Evolutionary conservation across 2,329 filamentous ascomycete species (phyloP), one percentile per base, ranked within the genome.

Genomic region (Ceratocystis cubensis): DNA sequence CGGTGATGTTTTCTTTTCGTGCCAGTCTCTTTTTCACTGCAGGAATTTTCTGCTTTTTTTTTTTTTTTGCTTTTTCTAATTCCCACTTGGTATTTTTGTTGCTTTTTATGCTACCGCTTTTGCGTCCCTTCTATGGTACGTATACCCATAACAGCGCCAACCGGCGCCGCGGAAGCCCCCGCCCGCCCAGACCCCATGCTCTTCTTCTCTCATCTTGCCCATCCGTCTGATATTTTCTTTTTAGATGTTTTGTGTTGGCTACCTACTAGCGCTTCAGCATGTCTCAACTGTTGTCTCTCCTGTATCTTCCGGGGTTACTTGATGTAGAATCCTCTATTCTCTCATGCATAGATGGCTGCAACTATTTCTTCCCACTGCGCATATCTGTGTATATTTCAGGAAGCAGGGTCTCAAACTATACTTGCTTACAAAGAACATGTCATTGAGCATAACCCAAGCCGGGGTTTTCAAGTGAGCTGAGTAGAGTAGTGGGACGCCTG

Each of bases 171-270:
- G 37, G 37, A 41, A 41, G 37, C 37, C 37, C 37, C 37, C 37
- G 37, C 0, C 37, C 37, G 37, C 37, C 48, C 22, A 50, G 20
- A 22, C 48, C n/a, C 37, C 10, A 15, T 22, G n/a, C n/a, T 50
- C n/a, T 13, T 20, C n/a, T 25, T 25, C 48, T 4, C 8, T 50
- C n/a, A 4, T 53, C 25, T 15, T 53, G n/a, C n/a, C 48, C 22
- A 22, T 53, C n/a, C 48, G 48, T 53, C 48, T 53, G 48, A 28
- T 53, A 53, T 28, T 53, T 48, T 53, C 48, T 53, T 53, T 53
- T 53, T 41, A 4, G 5, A 22, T 53, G 20, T 53, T 53, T 53
- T 53, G 20, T 28, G 37, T 28, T 53, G 22, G 20, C 22, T 25
- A 20, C 22, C 28, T 53, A 22, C 48, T 53, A 53, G 48, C 37